phyloP scores from a whole-genome alignment of 1,284 basidiomycete species.

The Malassezia brasiliensis region DNA sequence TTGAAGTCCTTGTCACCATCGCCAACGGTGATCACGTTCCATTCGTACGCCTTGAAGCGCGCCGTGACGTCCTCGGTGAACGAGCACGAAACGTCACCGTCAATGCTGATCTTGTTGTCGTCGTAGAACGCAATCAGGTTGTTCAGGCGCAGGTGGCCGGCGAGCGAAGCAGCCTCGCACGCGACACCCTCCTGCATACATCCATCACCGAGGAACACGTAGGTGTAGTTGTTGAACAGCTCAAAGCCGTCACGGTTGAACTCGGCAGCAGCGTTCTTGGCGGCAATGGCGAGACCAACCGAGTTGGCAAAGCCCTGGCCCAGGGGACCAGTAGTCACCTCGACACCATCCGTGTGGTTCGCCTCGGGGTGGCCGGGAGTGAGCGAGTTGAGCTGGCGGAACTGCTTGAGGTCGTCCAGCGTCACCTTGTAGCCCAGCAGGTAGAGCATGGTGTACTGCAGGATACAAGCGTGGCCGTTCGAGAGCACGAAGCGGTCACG shows the following conservation, averaged over 20 bases:
- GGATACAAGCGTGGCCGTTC: constrained; percentile 51
- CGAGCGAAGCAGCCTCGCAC: constrained; percentile 78
- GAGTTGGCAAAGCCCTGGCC: constrained; percentile 80
- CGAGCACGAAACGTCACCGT: constrained; percentile 79
- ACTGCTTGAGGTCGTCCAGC: constrained; percentile 67
- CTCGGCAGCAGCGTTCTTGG: constrained; percentile 74
- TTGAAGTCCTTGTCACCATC: constrained; percentile 76
- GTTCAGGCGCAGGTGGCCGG: constrained; percentile 79
- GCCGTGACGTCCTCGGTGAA: constrained; percentile 88
- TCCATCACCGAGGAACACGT: constrained; percentile 80
- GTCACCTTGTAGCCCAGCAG: constrained; percentile 68
- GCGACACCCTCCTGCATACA: constrained; percentile 93
- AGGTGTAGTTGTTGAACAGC: constrained; percentile 81
- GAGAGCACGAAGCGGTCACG: constrained; percentile 61
- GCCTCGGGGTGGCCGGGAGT: constrained; percentile 72
- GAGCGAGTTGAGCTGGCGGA: constrained; percentile 63
- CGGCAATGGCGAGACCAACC: constrained; percentile 84
- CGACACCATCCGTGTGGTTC: constrained; percentile 71
- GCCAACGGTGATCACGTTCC: constrained; percentile 78
- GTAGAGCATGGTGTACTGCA: constrained; percentile 70
- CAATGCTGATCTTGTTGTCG: constrained; percentile 78
- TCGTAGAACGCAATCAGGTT: constrained; percentile 61
- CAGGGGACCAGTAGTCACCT: constrained; percentile 91
- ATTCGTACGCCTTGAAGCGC: constrained; percentile 81
- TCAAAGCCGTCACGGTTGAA: constrained; percentile 81